Conservation (phyloP, 345 rosid genomes). For the Hibiscus syriacus region DNA sequence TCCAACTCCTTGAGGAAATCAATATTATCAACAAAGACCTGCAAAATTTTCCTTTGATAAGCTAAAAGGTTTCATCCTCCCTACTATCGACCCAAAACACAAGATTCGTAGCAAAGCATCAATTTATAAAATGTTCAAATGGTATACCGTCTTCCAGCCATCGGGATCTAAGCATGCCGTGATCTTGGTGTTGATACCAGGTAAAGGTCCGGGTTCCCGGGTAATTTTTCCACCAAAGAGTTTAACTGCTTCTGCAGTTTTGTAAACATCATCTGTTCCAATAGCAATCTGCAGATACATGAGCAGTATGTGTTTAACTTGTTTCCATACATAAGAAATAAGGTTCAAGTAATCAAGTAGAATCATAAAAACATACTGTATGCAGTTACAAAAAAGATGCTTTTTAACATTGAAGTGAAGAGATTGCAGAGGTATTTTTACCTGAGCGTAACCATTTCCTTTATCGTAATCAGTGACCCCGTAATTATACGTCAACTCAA, state of each 20-base stretch:
- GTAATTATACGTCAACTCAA: conserved; percentile 66
- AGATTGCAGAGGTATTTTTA: conserved; percentile 14
- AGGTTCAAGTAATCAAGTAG: neutral
- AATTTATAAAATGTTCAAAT: neutral
- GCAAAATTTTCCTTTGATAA: conserved; percentile 1
- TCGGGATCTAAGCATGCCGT: conserved; percentile 99
- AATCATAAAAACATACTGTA: neutral
- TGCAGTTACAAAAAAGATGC: neutral
- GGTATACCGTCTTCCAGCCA: conserved; percentile 91
- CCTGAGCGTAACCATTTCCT: conserved; percentile 79
- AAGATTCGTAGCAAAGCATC: neutral
- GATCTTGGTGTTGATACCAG: conserved; percentile 91
- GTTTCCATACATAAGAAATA: neutral
- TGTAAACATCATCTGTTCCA: conserved; percentile 96
- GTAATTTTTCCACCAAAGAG: conserved; percentile 86
- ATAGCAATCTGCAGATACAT: conserved; percentile 58
- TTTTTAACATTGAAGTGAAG: neutral
- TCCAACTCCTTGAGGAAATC: conserved; percentile 88
- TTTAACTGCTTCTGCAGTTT: conserved; percentile 85
- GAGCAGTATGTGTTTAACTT: neutral
- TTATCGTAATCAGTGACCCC: conserved; percentile 64
- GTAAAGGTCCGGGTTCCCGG: conserved; percentile 96
- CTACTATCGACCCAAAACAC: too few relatives aligned
- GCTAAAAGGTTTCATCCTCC: too few relatives aligned
- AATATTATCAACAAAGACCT: conserved; percentile 94